These are phyloP conservation scores for Phycomyces nitens DNA, from an alignment of 192 early-diverging fungal species.

Conservation along the genomic window DNA sequence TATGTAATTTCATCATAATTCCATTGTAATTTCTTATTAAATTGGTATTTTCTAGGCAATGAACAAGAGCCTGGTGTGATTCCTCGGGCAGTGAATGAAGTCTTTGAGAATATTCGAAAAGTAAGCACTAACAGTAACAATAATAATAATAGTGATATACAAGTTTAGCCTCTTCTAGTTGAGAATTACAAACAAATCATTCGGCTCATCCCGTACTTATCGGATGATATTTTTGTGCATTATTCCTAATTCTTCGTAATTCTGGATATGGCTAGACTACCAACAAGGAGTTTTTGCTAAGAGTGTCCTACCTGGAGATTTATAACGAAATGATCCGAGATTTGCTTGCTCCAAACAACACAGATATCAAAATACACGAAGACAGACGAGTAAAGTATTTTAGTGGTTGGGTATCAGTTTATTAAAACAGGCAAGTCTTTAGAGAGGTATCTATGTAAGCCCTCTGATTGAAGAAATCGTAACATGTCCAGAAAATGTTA, in stretches of 20 bases:
- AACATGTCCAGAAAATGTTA: constrained; percentile 64
- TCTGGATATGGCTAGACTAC: constrained; percentile 38
- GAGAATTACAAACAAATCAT: too few species aligned
- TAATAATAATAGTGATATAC: too few species aligned
- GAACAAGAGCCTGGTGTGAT: constrained; percentile 74
- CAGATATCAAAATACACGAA: constrained; percentile 87
- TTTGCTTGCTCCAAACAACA: constrained; percentile 77
- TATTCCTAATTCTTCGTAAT: background rate
- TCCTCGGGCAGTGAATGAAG: constrained; percentile 71
- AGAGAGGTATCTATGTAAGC: constrained; percentile 71
- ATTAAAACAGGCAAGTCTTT: background rate
- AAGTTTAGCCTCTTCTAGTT: too few species aligned
- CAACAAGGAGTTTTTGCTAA: constrained; percentile 80
- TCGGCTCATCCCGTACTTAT: too few species aligned
- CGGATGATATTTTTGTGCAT: background rate
- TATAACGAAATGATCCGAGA: constrained; percentile 95
- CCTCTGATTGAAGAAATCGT: constrained; percentile 75
- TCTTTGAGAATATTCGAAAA: constrained; percentile 69
- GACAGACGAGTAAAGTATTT: constrained; percentile 39
- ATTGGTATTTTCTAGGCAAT: constrained; percentile 40
- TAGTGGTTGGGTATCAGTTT: background rate
- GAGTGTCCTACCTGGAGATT: constrained; percentile 98
- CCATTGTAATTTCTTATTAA: background rate
- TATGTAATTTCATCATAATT: constrained; percentile 1
- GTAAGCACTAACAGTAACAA: constrained; percentile 28